Base-by-base conservation (phyloP, 2,329 filamentous ascomycete species). In the Fusarium hostae region DNA sequence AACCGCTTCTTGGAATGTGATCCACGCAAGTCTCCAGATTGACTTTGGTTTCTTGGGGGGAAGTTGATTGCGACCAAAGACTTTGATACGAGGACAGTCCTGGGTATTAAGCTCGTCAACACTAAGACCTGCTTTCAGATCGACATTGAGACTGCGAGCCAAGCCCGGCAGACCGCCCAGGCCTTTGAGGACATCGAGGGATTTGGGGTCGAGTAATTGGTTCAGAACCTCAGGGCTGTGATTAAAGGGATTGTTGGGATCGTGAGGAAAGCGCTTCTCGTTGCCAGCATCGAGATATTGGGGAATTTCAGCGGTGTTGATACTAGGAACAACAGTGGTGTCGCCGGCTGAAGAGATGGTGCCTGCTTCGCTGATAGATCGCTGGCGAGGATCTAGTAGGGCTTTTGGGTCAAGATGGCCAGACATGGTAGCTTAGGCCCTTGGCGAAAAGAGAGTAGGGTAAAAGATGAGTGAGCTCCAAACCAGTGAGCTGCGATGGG, bases 401-500 rank as follows among this genome's bases (percentile, higher is more conserved):
- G 69, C 52, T 41, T 71, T 72, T 6, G 69, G 69, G 50, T 72
- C 69, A 20, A 72, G 69, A 18, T 70, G n/a, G 59, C 44, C 60
- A 48, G 69, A 62, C 69, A 71, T 71, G 43, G 48, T 70, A 39
- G 5, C 30, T n/a, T n/a, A 30, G 18, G 13, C 26, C 58, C 59
- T 63, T 45, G 30, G 20, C 59, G 24, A 12, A 39, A 30, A 28
- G 24, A 26, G 37, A 4, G 16, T 34, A 15, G 6, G 12, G 7
- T 45, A n/a, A 18, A n/a, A 37, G 32, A 41, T 32, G 32, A 48
- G 40, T 40, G 35, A 47, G 63, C 63, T 67, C 41, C 45, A 61
- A 66, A 66, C 64, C 63, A 66, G 63, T 66, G 63, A 66, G 61
- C 63, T 66, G n/a, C 26, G 37, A 59, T 62, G 56, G 43, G 65